Evolutionary conservation across 2,329 filamentous ascomycete genomes (phyloP).

Genomic region (Dactylellina drechsleri): DNA sequence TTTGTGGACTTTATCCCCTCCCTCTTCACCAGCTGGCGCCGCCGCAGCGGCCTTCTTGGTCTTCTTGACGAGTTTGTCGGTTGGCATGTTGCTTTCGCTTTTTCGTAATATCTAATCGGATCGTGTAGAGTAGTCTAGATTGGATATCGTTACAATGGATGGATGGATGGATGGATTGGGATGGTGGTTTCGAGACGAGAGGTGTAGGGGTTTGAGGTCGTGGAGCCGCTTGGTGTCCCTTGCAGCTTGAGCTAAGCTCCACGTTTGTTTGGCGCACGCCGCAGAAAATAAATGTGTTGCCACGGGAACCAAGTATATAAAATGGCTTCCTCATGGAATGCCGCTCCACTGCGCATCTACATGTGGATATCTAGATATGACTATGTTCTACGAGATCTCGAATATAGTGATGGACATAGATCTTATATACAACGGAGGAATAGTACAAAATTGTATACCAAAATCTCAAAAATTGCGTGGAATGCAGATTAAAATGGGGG

Average conservation of each 20-base stretch:
- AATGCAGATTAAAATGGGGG: background rate
- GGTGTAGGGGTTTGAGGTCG: slow-evolving; percentile 31
- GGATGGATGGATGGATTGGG: background rate
- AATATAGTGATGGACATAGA: background rate
- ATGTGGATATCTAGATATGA: background rate
- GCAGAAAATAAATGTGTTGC: slow-evolving; percentile 35
- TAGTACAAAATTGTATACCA: background rate
- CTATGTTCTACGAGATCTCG: too few species aligned
- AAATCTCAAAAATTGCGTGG: slow-evolving; percentile 4
- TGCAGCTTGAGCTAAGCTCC: slow-evolving; percentile 43
- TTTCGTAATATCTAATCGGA: background rate
- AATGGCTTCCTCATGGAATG: background rate
- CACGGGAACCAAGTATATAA: slow-evolving; percentile 42
- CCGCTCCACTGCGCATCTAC: too few species aligned
- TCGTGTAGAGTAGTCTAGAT: background rate
- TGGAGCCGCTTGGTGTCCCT: slow-evolving; percentile 17
- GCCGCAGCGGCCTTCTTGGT: slow-evolving; percentile 65
- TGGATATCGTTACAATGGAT: background rate
- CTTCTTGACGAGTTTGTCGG: slow-evolving; percentile 56
- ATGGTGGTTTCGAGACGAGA: background rate
- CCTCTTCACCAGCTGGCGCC: slow-evolving; percentile 61
- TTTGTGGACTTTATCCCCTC: slow-evolving; percentile 89
- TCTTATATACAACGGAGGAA: slow-evolving; percentile 27
- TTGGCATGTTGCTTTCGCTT: slow-evolving; percentile 42
- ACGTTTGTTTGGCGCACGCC: slow-evolving; percentile 20